Percentiles rank a stretch among this genome's conserved stretches.
These are phyloP conservation scores for Aspergillus vadensis DNA, from an alignment of 2,329 filamentous ascomycete genomes.

Conservation along the genomic window DNA sequence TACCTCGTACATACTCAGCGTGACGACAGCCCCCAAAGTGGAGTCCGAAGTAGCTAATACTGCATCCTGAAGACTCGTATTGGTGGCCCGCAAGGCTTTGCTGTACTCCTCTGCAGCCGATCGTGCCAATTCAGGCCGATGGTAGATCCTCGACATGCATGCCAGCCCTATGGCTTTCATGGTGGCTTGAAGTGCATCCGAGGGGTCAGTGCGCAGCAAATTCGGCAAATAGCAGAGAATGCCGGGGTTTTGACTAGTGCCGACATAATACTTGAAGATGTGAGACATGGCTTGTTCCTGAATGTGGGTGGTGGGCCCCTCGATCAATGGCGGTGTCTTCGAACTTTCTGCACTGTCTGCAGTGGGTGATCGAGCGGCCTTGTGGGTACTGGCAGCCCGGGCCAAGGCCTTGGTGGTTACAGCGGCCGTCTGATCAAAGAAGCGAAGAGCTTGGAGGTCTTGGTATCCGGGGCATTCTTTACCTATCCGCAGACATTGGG, in stretches of 20 bases:
- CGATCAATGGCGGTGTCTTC: neutral
- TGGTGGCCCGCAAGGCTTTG: constrained; percentile 16
- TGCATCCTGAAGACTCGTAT: constrained; percentile 13
- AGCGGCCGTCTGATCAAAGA: constrained; percentile 20
- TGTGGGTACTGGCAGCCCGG: neutral
- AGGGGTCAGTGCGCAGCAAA: constrained; percentile 9
- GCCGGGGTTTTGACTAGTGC: constrained; percentile 9
- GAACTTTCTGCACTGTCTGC: neutral
- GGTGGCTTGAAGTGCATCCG: constrained; percentile 13
- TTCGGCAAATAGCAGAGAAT: constrained; percentile 13
- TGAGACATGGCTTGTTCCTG: constrained; percentile 14
- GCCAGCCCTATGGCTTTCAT: constrained; percentile 18
- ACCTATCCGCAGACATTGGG: constrained; percentile 17
- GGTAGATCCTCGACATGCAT: constrained; percentile 12
- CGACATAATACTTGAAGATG: constrained; percentile 16
- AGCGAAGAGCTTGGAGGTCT: constrained; percentile 13
- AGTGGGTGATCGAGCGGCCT: neutral
- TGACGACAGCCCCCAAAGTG: constrained; percentile 20
- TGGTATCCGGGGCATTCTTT: constrained; percentile 22
- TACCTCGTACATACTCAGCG: constrained; percentile 24
- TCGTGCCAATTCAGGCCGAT: neutral
- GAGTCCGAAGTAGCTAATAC: constrained; percentile 14
- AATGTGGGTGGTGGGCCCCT: constrained; percentile 1
- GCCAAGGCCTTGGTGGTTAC: constrained; percentile 14
- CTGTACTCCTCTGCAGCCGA: constrained; percentile 15